A percentile compares a stretch with the other conserved stretches of the same genome.
Conservation (phyloP, 1,139 yeast genomes). For the Wickerhamomyces sp. region DNA sequence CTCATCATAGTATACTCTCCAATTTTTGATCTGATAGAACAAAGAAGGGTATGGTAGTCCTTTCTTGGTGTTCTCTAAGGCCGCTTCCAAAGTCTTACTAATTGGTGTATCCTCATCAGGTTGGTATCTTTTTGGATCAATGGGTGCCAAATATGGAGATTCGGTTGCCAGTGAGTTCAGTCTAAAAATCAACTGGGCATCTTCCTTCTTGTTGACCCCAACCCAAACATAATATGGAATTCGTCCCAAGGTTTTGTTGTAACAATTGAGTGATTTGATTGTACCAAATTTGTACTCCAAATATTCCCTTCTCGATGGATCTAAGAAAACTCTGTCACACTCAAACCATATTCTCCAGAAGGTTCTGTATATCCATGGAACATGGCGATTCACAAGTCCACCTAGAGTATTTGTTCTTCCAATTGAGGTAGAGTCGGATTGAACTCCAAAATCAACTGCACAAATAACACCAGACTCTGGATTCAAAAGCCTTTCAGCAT, state of each 20-base stretch:
- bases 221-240: constrained; percentile 83
- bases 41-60: constrained; percentile 74
- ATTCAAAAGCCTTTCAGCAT: constrained; percentile 49
- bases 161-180: constrained; percentile 73
- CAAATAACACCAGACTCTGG: constrained; percentile 56
- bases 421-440: constrained; percentile 54
- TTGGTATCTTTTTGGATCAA: constrained; percentile 21
- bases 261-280: constrained; percentile 62
- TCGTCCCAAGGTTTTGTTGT: constrained; percentile 59
- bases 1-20: constrained; percentile 80
- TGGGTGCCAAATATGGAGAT: constrained; percentile 74
- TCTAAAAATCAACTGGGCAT: constrained; percentile 55
- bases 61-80: constrained; percentile 53
- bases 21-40: constrained; percentile 68
- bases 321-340: constrained; percentile 74
- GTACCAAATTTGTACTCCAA: constrained; percentile 80
- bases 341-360: constrained; percentile 90
- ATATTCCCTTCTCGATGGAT: constrained; percentile 76
- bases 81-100: constrained; percentile 76
- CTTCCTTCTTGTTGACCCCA: constrained; percentile 68
- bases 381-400: constrained; percentile 64
- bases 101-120: constrained; percentile 28
- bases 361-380: constrained; percentile 71
- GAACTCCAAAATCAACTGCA: constrained; percentile 79
- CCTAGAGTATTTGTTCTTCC: constrained; percentile 77